phyloP scores from a whole-genome alignment of 148 eudicot species.

The Fagopyrum esculentum region DNA sequence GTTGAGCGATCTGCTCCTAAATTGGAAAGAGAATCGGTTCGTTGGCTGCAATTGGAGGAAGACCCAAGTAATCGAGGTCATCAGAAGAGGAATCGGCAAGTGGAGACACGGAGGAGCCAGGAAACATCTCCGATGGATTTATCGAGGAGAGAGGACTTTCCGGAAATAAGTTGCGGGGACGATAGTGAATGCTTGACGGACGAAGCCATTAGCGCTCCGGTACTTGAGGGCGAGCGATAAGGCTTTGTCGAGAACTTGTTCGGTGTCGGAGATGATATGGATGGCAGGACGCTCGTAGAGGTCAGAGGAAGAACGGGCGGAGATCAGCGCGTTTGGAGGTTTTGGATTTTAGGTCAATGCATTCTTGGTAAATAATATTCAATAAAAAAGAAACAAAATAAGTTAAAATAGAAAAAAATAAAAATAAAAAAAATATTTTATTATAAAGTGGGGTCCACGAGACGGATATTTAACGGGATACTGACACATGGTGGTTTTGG shows the following conservation, averaged over 20 bases:
- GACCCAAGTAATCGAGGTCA: slow-evolving; percentile 40
- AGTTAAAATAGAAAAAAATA: too few species aligned
- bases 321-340: slow-evolving; percentile 62
- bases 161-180: slow-evolving; percentile 7
- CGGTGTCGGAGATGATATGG: slow-evolving; percentile 7
- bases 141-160: slow-evolving; percentile 7
- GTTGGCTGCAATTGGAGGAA: slow-evolving; percentile 91
- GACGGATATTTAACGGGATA: too few species aligned
- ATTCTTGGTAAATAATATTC: too few species aligned
- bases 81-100: slow-evolving; percentile 18
- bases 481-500: too few species aligned
- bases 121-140: slow-evolving; percentile 14
- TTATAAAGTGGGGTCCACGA: too few species aligned
- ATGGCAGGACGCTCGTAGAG: slow-evolving; percentile 12
- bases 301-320: slow-evolving; percentile 30
- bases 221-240: not conserved
- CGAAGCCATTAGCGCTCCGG: slow-evolving; percentile 7
- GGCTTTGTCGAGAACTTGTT: slow-evolving; percentile 1
- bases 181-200: slow-evolving; percentile 15
- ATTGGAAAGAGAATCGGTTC: slow-evolving; percentile 81
- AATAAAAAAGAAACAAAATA: too few species aligned
- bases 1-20: slow-evolving; percentile 84
- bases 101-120: slow-evolving; percentile 22
- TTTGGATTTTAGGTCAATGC: slow-evolving; percentile 59
- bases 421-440: too few species aligned